Conservation (phyloP, 176 grass and related monocot species). For the Avena sativa region DNA sequence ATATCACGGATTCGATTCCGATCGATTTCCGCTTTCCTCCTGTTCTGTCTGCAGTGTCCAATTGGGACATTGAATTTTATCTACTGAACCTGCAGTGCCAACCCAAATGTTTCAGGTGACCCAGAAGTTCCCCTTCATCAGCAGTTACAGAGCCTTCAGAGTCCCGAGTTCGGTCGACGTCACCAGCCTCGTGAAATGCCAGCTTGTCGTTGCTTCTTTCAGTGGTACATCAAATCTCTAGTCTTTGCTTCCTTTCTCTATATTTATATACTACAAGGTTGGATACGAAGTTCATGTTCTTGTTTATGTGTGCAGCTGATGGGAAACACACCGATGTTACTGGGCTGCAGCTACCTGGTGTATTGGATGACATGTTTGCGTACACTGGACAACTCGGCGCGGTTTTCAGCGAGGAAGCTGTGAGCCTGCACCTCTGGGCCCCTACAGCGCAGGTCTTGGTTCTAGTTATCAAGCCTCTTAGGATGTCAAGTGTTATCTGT, state of each 20-base stretch:
- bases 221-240: conserved; percentile 45
- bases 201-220: conserved; percentile 69
- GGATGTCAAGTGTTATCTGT: background rate
- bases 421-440: conserved; percentile 84
- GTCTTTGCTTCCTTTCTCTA: background rate
- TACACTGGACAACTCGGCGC: conserved; percentile 83
- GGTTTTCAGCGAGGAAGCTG: conserved; percentile 54
- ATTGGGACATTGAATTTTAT: background rate
- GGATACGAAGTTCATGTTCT: background rate
- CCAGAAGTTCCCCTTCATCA: conserved; percentile 87
- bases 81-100: conserved; percentile 1
- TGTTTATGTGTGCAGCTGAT: conserved; percentile 55
- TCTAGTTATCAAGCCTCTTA: background rate
- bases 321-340: conserved; percentile 62
- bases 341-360: conserved; percentile 73
- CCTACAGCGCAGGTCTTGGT: conserved; percentile 84
- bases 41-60: background rate
- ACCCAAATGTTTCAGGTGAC: conserved; percentile 59
- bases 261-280: background rate
- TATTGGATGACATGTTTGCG: conserved; percentile 91
- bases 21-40: background rate
- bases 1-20: background rate
- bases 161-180: conserved; percentile 58
- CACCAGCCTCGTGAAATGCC: conserved; percentile 72
- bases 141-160: conserved; percentile 66